Conservation (phyloP, 805 yeast species). For the Candida xiaguanensis region DNA sequence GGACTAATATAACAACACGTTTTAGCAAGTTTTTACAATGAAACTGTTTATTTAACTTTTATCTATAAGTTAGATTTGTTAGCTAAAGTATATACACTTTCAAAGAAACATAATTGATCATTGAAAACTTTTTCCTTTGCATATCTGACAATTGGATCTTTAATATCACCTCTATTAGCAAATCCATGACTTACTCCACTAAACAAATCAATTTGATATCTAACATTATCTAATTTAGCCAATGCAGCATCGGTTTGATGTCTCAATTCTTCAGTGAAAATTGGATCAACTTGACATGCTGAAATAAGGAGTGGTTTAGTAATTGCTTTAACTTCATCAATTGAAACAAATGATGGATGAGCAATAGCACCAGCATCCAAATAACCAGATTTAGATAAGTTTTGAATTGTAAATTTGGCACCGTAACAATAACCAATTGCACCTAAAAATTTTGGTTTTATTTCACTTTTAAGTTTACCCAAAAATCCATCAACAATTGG, state of each 20-base stretch:
- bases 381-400: constrained; percentile 35
- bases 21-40: no score
- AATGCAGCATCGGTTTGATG: constrained; percentile 56
- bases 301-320: constrained; percentile 59
- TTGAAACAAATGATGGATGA: constrained; percentile 74
- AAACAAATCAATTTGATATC: constrained; percentile 58
- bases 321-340: constrained; percentile 61
- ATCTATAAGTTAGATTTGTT: not conserved
- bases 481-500: constrained; percentile 51
- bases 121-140: constrained; percentile 64
- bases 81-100: constrained; percentile 3
- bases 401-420: constrained; percentile 62
- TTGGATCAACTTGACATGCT: constrained; percentile 68
- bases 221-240: constrained; percentile 37
- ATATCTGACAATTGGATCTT: constrained; percentile 48
- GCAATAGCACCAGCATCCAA: constrained; percentile 61
- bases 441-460: constrained; percentile 34
- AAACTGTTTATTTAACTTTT: not conserved
- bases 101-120: constrained; percentile 37
- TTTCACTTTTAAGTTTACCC: constrained; percentile 37
- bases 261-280: constrained; percentile 65
- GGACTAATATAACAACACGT: no score
- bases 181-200: constrained; percentile 73
- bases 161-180: constrained; percentile 71
- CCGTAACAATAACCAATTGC: constrained; percentile 84